Percentiles rank a stretch among this genome's conserved stretches.
Evolutionary conservation across 305 asterid species (phyloP).

Genomic region (Euphrasia arctica): DNA sequence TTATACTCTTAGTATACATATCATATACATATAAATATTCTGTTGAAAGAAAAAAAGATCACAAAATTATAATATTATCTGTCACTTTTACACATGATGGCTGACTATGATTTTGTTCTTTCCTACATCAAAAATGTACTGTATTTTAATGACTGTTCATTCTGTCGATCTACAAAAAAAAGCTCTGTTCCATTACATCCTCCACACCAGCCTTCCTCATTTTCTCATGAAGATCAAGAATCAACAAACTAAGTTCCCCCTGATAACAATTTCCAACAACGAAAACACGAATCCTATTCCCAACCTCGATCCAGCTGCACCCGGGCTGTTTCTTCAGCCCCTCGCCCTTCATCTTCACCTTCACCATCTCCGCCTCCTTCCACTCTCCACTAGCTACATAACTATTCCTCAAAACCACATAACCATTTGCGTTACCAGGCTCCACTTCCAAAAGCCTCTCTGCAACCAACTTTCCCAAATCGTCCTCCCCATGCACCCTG

Average conservation of each 20-base stretch:
- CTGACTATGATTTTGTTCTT: slow-evolving; percentile 8
- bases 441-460: slow-evolving; percentile 42
- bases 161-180: not conserved
- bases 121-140: not conserved
- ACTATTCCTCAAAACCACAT: slow-evolving; percentile 39
- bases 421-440: slow-evolving; percentile 36
- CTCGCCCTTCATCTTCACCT: slow-evolving; percentile 50
- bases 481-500: slow-evolving; percentile 46
- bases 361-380: slow-evolving; percentile 48
- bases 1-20: not conserved
- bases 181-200: not conserved
- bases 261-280: slow-evolving; percentile 46
- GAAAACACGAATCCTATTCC: slow-evolving; percentile 52
- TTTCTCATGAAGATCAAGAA: slow-evolving; percentile 41
- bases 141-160: not conserved
- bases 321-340: slow-evolving; percentile 78
- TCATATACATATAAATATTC: too few relatives aligned
- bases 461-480: slow-evolving; percentile 45
- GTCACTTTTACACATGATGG: not conserved
- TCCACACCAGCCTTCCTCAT: slow-evolving; percentile 38
- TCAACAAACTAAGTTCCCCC: slow-evolving; percentile 29
- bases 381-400: slow-evolving; percentile 41
- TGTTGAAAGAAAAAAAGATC: too few relatives aligned
- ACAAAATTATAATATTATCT: too few relatives aligned
- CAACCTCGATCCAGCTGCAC: slow-evolving; percentile 75